Evolutionary conservation across 306 rosid species (phyloP), one percentile per base, ranked within the genome.

Genomic region (Quercus ilex): DNA sequence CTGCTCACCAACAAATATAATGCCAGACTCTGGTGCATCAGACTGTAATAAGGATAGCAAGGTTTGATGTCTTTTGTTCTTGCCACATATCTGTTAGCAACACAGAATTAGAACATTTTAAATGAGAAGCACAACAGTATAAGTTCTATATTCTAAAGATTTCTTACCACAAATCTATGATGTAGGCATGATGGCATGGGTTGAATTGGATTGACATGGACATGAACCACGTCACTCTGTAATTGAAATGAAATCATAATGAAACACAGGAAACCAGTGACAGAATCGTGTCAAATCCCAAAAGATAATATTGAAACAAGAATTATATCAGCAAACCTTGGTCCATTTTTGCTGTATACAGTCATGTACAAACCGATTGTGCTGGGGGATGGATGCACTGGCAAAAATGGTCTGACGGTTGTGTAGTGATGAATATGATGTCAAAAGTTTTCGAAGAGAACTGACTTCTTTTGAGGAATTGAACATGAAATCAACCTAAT

Each of bases 341-440:
- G 99, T 91, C 97, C 99, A 95, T 81, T 95, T 95, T 85, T 95
- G 98, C 83, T 95, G 98, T 86, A 93, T 83, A 75, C 90, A 90
- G 78, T 95, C 97, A 55, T 89, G 88, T 83, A 93, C 72, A 82
- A 93, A 95, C 77, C 88, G 92, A 49, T 86, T 90, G 81, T 93
- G 99, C 84, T 93, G 96, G 43, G 98, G 99, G 83, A 95, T 90
- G 31, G 99, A 95, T 67, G 99, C 99, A 80, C 98, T 95, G 55
- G 96, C 96, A 91, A 95, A 95, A 80, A 95, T 76, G 10, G 98
- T 95, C 78, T 95, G 99, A 52, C 96, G 96, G 56, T 79, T 89
- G 67, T 81, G 85, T 87, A 88, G 86, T 25, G 94, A 84, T 10
- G 96, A 93, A 75, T 90, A 91, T 52, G 92, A 89, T 56, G 91